phyloP scores from a whole-genome alignment of 2,329 filamentous ascomycete genomes.

The Colletotrichum abscissum region DNA sequence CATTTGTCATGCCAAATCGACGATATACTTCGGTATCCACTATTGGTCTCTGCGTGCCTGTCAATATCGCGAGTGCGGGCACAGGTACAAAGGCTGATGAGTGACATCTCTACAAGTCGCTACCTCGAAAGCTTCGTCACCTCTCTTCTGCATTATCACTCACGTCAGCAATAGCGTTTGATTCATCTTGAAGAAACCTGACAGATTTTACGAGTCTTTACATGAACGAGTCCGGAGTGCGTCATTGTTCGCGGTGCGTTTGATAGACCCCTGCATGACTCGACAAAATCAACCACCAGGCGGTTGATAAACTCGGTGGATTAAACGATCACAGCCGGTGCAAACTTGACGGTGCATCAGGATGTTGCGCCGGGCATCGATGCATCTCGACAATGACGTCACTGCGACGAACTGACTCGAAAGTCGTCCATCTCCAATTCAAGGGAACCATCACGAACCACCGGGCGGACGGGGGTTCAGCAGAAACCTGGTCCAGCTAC shows the following conservation, averaged over 20 bases:
- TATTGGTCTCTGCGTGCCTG: neutral
- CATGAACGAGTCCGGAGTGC: slow-evolving; percentile 7
- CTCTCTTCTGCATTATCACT: slow-evolving; percentile 2
- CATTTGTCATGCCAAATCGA: slow-evolving; percentile 20
- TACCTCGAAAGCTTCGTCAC: slow-evolving; percentile 2
- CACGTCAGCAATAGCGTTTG: neutral
- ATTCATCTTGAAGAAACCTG: neutral
- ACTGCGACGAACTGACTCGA: slow-evolving; percentile 19
- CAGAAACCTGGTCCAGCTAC: slow-evolving; percentile 21
- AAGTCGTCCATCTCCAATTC: neutral
- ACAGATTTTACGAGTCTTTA: neutral
- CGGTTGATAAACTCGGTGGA: slow-evolving; percentile 3
- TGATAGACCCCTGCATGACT: slow-evolving; percentile 21
- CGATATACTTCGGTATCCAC: slow-evolving; percentile 13
- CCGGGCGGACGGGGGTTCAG: slow-evolving; percentile 20
- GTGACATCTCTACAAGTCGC: neutral
- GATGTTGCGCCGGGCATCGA: slow-evolving; percentile 14
- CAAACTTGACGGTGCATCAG: slow-evolving; percentile 15
- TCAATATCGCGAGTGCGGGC: neutral
- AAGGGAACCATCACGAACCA: slow-evolving; percentile 33
- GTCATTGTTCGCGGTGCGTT: slow-evolving; percentile 10
- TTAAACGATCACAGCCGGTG: neutral
- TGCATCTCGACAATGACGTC: slow-evolving; percentile 26
- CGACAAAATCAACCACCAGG: neutral
- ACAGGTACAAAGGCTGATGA: neutral